phyloP scores from a whole-genome alignment of 1,139 yeast species.

The Hyphopichia wangnamkhiaoensis region DNA sequence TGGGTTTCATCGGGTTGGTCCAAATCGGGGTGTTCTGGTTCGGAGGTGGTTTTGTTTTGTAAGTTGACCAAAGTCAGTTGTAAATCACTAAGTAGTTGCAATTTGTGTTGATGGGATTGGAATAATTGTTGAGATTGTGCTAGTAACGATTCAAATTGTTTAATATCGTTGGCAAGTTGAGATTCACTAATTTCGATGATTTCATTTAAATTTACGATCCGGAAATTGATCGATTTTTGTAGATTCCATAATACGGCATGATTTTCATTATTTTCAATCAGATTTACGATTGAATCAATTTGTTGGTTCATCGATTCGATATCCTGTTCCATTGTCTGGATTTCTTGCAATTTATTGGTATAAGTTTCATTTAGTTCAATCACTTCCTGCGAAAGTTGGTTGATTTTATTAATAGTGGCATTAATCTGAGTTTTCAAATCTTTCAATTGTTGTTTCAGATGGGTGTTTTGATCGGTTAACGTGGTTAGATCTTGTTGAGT shows the following conservation, averaged over 20 bases:
- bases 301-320: not conserved
- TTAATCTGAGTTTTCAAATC: not conserved
- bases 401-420: not conserved
- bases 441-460: not conserved
- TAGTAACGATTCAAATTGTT: not conserved
- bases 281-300: not conserved
- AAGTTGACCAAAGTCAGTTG: not conserved
- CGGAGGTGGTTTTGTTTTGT: not conserved
- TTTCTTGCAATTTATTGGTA: not conserved
- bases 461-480: not conserved
- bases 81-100: not conserved
- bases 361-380: constrained; percentile 2
- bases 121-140: not conserved
- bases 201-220: not conserved
- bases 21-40: not conserved
- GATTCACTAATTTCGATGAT: constrained; percentile 1
- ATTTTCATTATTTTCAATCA: constrained; percentile 3
- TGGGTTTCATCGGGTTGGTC: not conserved
- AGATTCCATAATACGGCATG: constrained; percentile 1
- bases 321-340: not conserved
- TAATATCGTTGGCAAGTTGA: not conserved
- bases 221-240: constrained; percentile 3
- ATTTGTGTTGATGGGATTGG: not conserved
- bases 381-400: constrained; percentile 1
- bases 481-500: not conserved